Evolutionary conservation across 352 stramenopile genomes (phyloP), one percentile per base, ranked within the genome.

Genomic region (Pelagophyceae sp.): DNA sequence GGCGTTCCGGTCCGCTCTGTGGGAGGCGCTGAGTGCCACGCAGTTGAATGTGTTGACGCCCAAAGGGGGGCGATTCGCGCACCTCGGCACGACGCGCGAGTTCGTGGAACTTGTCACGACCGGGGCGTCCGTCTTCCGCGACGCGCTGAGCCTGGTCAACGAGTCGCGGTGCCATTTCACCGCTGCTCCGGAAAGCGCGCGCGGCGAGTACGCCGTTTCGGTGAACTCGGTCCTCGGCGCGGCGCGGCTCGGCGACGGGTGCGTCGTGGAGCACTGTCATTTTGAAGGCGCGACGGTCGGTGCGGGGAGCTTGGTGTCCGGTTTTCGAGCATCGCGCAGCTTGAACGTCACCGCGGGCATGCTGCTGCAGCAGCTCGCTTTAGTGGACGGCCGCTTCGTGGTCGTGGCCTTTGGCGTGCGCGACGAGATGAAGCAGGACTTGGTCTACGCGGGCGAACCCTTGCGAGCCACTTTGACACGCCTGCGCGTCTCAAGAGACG

Each of bases 71-170:
- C 20, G n/a, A 5, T 78, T 78, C 61, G 58, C 37, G 5, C 75
- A 78, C 38, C 37, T 78, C 19, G 75, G 75, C 25, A 78, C 75
- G 35, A 64, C 75, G 37, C 6, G 20, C 25, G 75, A 78, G 31
- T 61, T 50, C 23, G 25, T 74, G 20, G 60, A 71, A 0, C 31
- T 78, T 20, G n/a, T 78, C 25, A 75, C 33, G 33, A 11, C 27
- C n/a, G n/a, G n/a, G n/a, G 35, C 33, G 38, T 37, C 6, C 3
- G n/a, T 38, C n/a, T 71, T 71, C 29, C 61, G 61, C 5, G 61
- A 37, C 15, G 15, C 29, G n/a, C 27, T 71, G 3, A 31, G 61
- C 15, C 33, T 71, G n/a, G 15, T 17, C 60, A 23, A 23, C 45
- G 11, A 23, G 11, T 54, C 45, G 11, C 45, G 45, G 11, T 11